Base-by-base conservation (phyloP, 352 stramenopile genomes). In the Globisporangium iwayamae region DNA sequence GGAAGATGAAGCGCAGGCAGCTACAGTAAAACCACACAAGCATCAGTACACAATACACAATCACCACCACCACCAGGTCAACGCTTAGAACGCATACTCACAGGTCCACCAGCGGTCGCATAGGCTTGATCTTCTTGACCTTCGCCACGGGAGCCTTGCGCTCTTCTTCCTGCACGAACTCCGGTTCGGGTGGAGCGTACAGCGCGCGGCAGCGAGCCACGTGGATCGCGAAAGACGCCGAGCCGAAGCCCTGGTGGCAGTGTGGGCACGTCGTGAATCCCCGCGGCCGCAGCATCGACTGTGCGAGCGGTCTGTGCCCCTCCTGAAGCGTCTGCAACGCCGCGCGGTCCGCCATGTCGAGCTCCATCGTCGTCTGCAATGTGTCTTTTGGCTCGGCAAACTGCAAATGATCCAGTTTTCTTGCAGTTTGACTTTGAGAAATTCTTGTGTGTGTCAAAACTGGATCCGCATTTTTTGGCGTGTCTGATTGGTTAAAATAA, bases 211-310 rank as follows among this genome's bases (percentile, higher is more conserved):
- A 92, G 14, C 81, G 79, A 18, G 71, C 69, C 8, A 86, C 56
- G 56, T 92, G 83, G 67, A 92, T 92, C 34, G 72, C 30, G 39
- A 92, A 65, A 14, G 83, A 92, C 18, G 79, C 75, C 20, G 72
- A 78, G 4, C 83, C 74, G 30, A 89, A 90, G 7, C 70, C 79
- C 56, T 83, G 60, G 47, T 62, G 68, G 59, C 83, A 92, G 51
- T 89, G 76, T 14, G 83, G 81, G 70, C 83, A 92, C 18, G 38
- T 61, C 10, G 43, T 71, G 6, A 67, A 65, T 14, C 72, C 70
- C 16, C 62, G 68, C 39, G n/a, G 60, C 20, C 51, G 61, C 48
- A 63, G 63, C 34, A 58, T 68, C 9, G 45, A 28, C 16, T 60
- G 67, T 7, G 43, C 66, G 25, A 72, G 59, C 22, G 20, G 32